Percentiles rank a stretch among this genome's conserved stretches.
phyloP scores from a whole-genome alignment of 1,284 basidiomycete genomes.

The Phellopilus nigrolimitatus region DNA sequence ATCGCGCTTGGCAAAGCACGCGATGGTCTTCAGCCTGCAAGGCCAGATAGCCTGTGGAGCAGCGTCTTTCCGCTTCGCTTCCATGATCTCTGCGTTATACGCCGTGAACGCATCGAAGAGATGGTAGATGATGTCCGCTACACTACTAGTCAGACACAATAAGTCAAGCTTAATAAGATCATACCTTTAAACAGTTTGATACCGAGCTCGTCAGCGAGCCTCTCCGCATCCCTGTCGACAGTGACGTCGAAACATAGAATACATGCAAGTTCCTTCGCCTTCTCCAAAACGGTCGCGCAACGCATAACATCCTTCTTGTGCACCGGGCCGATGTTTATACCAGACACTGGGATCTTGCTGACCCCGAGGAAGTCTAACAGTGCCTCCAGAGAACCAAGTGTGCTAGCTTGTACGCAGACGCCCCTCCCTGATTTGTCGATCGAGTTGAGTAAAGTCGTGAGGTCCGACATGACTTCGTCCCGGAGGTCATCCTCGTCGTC shows the following conservation, averaged over 20 bases:
- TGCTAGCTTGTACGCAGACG: slow-evolving; percentile 97
- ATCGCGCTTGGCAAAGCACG: slow-evolving; percentile 93
- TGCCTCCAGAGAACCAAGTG: slow-evolving; percentile 96
- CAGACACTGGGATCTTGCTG: slow-evolving; percentile 96
- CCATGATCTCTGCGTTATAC: slow-evolving; percentile 92
- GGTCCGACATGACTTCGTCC: slow-evolving; percentile 96
- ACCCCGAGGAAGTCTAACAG: slow-evolving; percentile 92
- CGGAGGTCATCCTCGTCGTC: slow-evolving; percentile 95
- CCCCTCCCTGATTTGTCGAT: slow-evolving; percentile 95
- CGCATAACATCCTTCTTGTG: slow-evolving; percentile 97
- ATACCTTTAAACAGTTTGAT: slow-evolving; percentile 90
- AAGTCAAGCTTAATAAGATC: neutral
- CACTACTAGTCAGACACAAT: slow-evolving; percentile 9
- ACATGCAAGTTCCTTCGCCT: slow-evolving; percentile 91
- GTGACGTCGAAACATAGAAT: slow-evolving; percentile 97
- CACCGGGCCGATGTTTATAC: slow-evolving; percentile 97
- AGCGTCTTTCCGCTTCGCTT: slow-evolving; percentile 90
- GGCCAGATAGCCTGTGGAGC: slow-evolving; percentile 98
- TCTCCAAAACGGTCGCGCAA: slow-evolving; percentile 91
- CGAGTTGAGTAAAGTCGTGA: slow-evolving; percentile 85
- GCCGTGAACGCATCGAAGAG: slow-evolving; percentile 96
- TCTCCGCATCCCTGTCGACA: slow-evolving; percentile 90
- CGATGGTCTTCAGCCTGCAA: slow-evolving; percentile 88
- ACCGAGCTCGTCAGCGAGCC: slow-evolving; percentile 89
- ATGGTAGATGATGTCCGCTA: slow-evolving; percentile 98